These are phyloP conservation scores for Annona cherimola DNA, from an alignment of 164 flowering plant genomes.

Conservation along the genomic window DNA sequence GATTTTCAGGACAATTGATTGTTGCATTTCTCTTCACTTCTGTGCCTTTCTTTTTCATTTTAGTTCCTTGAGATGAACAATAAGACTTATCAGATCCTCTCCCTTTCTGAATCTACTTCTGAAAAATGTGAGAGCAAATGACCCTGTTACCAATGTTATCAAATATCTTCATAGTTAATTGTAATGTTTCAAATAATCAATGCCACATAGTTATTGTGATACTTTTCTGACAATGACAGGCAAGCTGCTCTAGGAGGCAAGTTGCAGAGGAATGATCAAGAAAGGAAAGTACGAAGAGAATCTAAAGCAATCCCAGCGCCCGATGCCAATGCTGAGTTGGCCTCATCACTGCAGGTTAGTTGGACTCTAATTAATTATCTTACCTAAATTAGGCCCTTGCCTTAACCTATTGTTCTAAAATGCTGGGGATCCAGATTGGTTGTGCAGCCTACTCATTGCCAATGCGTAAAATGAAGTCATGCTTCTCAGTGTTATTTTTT, in stretches of 20 bases:
- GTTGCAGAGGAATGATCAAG: constrained; percentile 53
- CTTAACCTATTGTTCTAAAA: neutral
- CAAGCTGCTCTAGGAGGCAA: constrained; percentile 61
- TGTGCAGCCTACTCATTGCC: neutral
- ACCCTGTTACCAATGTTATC: too few relatives aligned
- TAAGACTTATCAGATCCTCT: too few relatives aligned
- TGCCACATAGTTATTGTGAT: neutral
- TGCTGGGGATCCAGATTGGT: neutral
- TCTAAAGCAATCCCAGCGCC: constrained; percentile 91
- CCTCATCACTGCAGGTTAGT: constrained; percentile 73
- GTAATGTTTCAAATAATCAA: neutral
- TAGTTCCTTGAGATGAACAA: too few relatives aligned
- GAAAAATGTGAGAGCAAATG: too few relatives aligned
- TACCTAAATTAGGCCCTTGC: neutral
- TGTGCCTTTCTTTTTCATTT: too few relatives aligned
- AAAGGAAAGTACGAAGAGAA: constrained; percentile 66
- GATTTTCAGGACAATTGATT: too few relatives aligned
- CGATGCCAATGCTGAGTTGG: constrained; percentile 92
- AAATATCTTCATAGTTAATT: too few relatives aligned
- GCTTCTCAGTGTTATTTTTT: neutral
- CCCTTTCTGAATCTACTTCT: too few relatives aligned
- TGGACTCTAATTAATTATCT: neutral
- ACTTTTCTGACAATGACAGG: constrained; percentile 25
- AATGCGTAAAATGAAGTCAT: neutral
- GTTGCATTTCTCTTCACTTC: too few relatives aligned